Evolutionary conservation across 192 early-diverging fungal genomes (phyloP).

Genomic region (Mortierella alpina): DNA sequence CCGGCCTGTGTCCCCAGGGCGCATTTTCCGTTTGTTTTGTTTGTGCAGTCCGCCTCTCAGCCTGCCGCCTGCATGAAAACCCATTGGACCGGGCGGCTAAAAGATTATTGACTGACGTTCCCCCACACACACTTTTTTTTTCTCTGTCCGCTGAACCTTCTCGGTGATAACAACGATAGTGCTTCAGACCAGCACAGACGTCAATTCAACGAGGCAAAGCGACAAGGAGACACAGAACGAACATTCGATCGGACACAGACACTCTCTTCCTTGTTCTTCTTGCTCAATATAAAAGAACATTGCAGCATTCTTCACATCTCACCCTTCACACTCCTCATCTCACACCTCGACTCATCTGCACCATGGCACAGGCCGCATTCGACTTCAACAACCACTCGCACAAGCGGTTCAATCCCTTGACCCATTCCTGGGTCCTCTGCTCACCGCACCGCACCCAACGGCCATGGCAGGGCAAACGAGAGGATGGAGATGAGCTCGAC

Average conservation of each 20-base stretch:
- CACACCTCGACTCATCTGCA: neutral
- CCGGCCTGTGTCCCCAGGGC: too few species aligned
- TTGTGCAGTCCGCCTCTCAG: too few species aligned
- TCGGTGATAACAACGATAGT: too few species aligned
- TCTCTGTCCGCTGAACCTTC: too few species aligned
- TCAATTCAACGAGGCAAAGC: neutral
- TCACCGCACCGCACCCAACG: constrained; percentile 95
- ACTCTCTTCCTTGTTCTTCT: neutral
- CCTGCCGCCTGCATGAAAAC: too few species aligned
- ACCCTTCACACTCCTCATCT: neutral
- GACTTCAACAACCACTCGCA: constrained; percentile 75
- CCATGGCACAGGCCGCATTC: constrained; percentile 34
- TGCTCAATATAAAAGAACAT: too few species aligned
- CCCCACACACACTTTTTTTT: too few species aligned
- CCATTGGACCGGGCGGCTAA: too few species aligned
- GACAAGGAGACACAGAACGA: neutral
- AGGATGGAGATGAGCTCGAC: constrained; percentile 59
- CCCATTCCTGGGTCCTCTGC: constrained; percentile 94
- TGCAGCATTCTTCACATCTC: neutral
- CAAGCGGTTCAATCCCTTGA: constrained; percentile 92
- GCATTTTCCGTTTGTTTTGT: too few species aligned
- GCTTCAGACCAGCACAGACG: too few species aligned
- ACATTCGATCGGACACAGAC: neutral
- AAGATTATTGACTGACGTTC: too few species aligned
- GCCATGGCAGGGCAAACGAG: constrained; percentile 87